phyloP scores from a whole-genome alignment of 2,329 filamentous ascomycete genomes.

The Niveomyces coronatus region DNA sequence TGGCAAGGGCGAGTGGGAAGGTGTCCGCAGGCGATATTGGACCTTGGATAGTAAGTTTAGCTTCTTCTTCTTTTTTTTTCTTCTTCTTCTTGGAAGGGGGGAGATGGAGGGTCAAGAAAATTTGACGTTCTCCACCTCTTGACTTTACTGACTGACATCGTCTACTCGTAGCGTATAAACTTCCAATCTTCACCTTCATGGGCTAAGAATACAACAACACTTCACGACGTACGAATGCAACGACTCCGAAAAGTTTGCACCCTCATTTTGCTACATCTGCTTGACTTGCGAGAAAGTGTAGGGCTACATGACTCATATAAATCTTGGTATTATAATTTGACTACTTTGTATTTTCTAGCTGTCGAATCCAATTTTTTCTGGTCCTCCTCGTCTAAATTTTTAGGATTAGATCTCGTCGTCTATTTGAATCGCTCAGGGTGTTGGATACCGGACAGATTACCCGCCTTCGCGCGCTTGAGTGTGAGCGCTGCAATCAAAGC shows the following conservation, averaged over 20 bases:
- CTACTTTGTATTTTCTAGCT: too few relatives aligned
- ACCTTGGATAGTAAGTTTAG: constrained; percentile 58
- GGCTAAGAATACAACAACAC: constrained; percentile 35
- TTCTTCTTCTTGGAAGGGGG: too few relatives aligned
- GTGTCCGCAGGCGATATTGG: constrained; percentile 84
- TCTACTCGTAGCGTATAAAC: constrained; percentile 46
- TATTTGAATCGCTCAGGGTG: constrained; percentile 51
- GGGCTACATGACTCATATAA: too few relatives aligned
- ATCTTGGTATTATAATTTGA: background rate
- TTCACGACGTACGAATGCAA: too few relatives aligned
- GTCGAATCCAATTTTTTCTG: too few relatives aligned
- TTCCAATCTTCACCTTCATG: constrained; percentile 67
- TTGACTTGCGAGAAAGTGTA: too few relatives aligned
- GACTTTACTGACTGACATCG: constrained; percentile 17
- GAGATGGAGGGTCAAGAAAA: too few relatives aligned
- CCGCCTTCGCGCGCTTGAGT: constrained; percentile 51
- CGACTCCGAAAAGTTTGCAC: too few relatives aligned
- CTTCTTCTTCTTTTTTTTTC: background rate
- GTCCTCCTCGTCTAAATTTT: background rate
- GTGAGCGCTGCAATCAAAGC: constrained; percentile 78
- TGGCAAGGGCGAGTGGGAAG: constrained; percentile 72
- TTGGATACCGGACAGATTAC: constrained; percentile 53
- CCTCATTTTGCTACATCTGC: too few relatives aligned
- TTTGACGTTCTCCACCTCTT: background rate
- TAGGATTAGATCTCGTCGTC: background rate